phyloP scores from a whole-genome alignment of 306 rosid genomes.

The Pterocarpus santalinus region DNA sequence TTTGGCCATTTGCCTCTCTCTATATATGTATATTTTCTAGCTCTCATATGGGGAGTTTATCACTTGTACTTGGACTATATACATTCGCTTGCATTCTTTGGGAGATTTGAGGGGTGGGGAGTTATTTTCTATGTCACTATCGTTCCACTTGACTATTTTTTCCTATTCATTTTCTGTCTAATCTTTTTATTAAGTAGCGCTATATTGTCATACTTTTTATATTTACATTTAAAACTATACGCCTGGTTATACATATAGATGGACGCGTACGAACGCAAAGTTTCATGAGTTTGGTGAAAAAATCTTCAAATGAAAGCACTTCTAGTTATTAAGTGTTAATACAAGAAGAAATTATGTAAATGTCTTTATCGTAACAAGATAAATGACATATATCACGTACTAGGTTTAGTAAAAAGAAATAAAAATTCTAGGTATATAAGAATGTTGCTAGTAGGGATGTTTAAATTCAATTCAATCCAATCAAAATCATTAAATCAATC shows the following conservation, averaged over 20 bases:
- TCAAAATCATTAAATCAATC: too few relatives aligned
- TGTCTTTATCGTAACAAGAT: neutral
- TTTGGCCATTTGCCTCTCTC: conserved; percentile 37
- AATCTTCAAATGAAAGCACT: neutral
- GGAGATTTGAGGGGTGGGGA: conserved; percentile 48
- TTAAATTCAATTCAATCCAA: too few relatives aligned
- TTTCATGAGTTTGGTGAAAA: neutral
- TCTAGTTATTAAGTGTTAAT: neutral
- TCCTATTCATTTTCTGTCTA: neutral
- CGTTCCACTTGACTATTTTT: conserved; percentile 9
- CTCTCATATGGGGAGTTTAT: conserved; percentile 41
- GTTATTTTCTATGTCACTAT: conserved; percentile 42
- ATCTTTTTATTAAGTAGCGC: neutral
- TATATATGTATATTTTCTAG: conserved; percentile 31
- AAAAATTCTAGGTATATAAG: too few relatives aligned
- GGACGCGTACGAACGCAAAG: neutral
- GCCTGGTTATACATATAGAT: neutral
- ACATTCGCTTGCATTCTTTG: conserved; percentile 74
- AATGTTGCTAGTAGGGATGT: too few relatives aligned
- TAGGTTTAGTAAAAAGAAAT: too few relatives aligned
- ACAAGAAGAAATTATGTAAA: neutral
- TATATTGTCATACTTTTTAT: neutral
- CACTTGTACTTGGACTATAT: conserved; percentile 51
- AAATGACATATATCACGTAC: neutral
- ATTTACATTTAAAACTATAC: neutral